phyloP scores from a whole-genome alignment of 495 filamentous ascomycete genomes.

The Thozetella sp. region DNA sequence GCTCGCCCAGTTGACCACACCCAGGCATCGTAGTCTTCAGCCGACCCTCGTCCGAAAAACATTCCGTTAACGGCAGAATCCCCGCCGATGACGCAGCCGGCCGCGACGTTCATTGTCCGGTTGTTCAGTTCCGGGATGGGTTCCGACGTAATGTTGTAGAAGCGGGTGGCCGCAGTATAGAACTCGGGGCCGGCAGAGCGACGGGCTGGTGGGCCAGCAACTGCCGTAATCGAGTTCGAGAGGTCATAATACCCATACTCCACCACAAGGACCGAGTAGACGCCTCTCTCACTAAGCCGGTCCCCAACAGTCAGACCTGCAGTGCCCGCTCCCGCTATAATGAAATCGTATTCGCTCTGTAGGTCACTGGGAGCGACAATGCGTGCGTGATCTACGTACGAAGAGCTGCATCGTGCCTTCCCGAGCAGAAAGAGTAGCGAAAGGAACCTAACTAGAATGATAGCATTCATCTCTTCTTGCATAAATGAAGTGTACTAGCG shows the following conservation, averaged over 20 bases:
- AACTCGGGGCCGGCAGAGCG: neutral
- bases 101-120: neutral
- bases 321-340: slow-evolving; percentile 33
- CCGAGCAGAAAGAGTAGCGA: too few relatives aligned
- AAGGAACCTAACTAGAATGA: too few relatives aligned
- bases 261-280: slow-evolving; percentile 38
- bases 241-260: slow-evolving; percentile 21
- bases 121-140: neutral
- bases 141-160: neutral
- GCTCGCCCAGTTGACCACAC: neutral
- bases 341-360: slow-evolving; percentile 13
- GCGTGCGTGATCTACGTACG: too few relatives aligned
- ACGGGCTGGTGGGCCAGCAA: neutral
- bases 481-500: too few relatives aligned
- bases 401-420: too few relatives aligned
- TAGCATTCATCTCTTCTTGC: too few relatives aligned
- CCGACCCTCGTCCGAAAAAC: neutral
- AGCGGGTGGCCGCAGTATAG: neutral
- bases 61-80: slow-evolving; percentile 4
- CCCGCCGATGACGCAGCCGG: slow-evolving; percentile 1
- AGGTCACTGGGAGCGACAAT: neutral
- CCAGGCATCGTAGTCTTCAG: slow-evolving; percentile 7
- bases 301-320: slow-evolving; percentile 40
- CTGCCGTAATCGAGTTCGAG: neutral
- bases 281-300: slow-evolving; percentile 30